Conservation (phyloP, 2,329 filamentous ascomycete genomes). For the Aureobasidium mangrovei region DNA sequence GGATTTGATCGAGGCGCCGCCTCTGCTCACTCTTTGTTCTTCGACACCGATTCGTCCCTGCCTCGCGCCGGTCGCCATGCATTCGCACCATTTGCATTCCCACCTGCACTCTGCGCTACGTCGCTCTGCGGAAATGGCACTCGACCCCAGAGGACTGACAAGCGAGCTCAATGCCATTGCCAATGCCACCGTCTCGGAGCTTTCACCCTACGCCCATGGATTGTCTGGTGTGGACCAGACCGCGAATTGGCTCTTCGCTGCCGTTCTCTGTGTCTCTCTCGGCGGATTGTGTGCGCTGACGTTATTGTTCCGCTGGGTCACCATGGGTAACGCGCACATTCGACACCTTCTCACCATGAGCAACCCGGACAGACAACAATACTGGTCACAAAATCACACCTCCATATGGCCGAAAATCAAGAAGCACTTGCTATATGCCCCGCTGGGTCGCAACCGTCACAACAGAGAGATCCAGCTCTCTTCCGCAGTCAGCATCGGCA, state of each 20-base stretch:
- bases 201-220: constrained; percentile 32
- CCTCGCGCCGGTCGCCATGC: constrained; percentile 17
- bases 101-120: constrained; percentile 13
- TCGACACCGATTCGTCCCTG: neutral
- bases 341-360: constrained; percentile 39
- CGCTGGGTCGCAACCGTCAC: constrained; percentile 64
- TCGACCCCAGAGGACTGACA: constrained; percentile 9
- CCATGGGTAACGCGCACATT: constrained; percentile 36
- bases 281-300: constrained; percentile 29
- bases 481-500: constrained; percentile 61
- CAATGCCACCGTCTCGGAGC: constrained; percentile 14
- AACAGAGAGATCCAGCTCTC: constrained; percentile 65
- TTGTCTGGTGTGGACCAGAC: constrained; percentile 40
- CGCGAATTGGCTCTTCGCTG: constrained; percentile 39
- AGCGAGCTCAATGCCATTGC: constrained; percentile 15
- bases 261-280: constrained; percentile 33
- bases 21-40: constrained; percentile 9
- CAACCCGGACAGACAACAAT: constrained; percentile 33
- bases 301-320: constrained; percentile 33
- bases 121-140: constrained; percentile 8
- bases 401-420: constrained; percentile 49
- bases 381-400: constrained; percentile 39
- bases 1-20: constrained; percentile 14
- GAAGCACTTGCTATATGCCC: constrained; percentile 59
- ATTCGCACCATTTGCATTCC: constrained; percentile 16